phyloP scores from a whole-genome alignment of 2,329 filamentous ascomycete species.

The Phyllosticta capitalensis region DNA sequence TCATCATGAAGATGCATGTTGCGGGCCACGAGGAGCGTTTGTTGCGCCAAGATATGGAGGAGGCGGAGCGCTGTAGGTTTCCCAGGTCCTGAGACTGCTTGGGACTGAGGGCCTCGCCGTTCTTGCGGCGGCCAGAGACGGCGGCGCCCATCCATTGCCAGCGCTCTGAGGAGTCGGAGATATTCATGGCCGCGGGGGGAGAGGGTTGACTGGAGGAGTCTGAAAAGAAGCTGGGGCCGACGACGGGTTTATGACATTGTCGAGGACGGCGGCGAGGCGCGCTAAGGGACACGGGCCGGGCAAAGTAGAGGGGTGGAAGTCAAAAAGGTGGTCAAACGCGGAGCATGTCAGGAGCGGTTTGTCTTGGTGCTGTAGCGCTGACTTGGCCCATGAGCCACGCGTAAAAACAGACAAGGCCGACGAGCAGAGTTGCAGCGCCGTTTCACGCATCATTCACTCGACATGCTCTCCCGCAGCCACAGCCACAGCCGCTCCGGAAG shows the following conservation, averaged over 20 bases:
- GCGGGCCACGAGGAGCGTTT: slow-evolving; percentile 8
- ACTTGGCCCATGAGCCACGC: background rate
- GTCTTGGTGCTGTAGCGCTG: background rate
- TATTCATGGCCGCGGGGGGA: background rate
- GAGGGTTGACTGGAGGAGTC: background rate
- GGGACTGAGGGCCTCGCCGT: background rate
- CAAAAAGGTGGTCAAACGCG: background rate
- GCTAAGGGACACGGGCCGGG: background rate
- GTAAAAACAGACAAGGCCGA: background rate
- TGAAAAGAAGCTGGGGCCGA: background rate
- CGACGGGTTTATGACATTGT: background rate
- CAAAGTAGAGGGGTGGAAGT: background rate
- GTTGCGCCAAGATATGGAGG: slow-evolving; percentile 9
- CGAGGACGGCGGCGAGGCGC: background rate
- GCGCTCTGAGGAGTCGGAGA: slow-evolving; percentile 1
- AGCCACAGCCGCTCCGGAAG: background rate
- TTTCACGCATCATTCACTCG: background rate
- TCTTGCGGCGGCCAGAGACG: slow-evolving; percentile 1
- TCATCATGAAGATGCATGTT: slow-evolving; percentile 9
- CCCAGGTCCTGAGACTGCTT: slow-evolving; percentile 4
- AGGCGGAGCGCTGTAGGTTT: background rate
- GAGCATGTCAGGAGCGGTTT: background rate
- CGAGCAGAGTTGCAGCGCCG: background rate
- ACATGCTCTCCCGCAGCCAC: background rate
- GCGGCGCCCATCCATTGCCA: slow-evolving; percentile 10